These are phyloP conservation scores for Liriodendron chinense DNA, from an alignment of 164 flowering plant genomes.

Conservation along the genomic window DNA sequence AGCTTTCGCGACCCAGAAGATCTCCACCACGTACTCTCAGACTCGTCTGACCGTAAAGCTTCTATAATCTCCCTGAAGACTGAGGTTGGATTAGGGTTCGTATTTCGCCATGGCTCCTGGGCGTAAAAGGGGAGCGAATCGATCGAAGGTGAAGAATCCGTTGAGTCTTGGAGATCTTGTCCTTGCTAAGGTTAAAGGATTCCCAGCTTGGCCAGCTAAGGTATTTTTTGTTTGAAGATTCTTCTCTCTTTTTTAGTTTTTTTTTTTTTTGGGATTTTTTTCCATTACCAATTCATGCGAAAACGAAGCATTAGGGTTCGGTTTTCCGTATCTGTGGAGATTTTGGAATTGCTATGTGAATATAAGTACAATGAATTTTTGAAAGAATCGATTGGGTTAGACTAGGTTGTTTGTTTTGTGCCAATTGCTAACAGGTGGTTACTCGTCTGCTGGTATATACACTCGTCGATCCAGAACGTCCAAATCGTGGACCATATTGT, in stretches of 20 bases:
- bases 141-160: conserved; percentile 41
- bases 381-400: neutral
- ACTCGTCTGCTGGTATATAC: neutral
- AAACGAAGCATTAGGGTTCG: neutral
- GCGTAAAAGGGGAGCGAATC: conserved; percentile 66
- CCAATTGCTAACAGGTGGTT: too few relatives aligned
- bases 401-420: neutral
- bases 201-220: conserved; percentile 96
- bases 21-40: neutral
- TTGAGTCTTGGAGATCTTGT: conserved; percentile 95
- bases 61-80: neutral
- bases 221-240: conserved; percentile 27
- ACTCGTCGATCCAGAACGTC: neutral
- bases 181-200: conserved; percentile 96
- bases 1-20: neutral
- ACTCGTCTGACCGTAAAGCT: conserved; percentile 5
- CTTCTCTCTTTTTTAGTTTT: too few relatives aligned
- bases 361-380: neutral
- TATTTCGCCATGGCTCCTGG: conserved; percentile 69
- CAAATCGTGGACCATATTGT: neutral
- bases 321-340: neutral
- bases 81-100: conserved; percentile 25
- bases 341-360: neutral
- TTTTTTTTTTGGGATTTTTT: neutral
- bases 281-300: neutral